Percentiles rank a stretch among this genome's conserved stretches.
These are phyloP conservation scores for Sporopachydermia quercuum DNA, from an alignment of 805 yeast genomes.

Conservation along the genomic window DNA sequence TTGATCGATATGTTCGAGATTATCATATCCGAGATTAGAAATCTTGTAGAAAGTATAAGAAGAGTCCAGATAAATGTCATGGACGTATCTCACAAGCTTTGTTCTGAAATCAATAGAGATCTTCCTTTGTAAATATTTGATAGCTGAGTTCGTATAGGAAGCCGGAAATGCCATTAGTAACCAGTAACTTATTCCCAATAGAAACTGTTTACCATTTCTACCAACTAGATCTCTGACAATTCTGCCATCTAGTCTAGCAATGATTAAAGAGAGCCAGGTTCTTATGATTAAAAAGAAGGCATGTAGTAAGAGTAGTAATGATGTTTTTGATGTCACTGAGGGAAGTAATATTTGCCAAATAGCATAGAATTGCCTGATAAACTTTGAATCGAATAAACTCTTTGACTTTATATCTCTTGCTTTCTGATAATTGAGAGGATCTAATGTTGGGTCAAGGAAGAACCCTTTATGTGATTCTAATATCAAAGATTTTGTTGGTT, in stretches of 20 bases:
- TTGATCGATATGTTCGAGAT: conserved; percentile 62
- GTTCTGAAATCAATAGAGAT: conserved; percentile 76
- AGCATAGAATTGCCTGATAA: conserved; percentile 56
- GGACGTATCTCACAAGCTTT: conserved; percentile 69
- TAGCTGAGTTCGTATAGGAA: conserved; percentile 80
- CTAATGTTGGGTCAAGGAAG: conserved; percentile 10
- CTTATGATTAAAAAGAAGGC: conserved; percentile 61
- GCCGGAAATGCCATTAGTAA: conserved; percentile 85
- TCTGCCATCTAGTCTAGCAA: conserved; percentile 85
- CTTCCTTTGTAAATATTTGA: conserved; percentile 62
- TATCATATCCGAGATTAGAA: conserved; percentile 33
- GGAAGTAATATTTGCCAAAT: conserved; percentile 81
- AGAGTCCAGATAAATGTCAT: conserved; percentile 75
- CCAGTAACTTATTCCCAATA: conserved; percentile 75
- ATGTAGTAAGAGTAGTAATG: conserved; percentile 52
- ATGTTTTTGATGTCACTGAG: conserved; percentile 47
- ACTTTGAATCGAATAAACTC: conserved; percentile 45
- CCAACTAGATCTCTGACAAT: conserved; percentile 80
- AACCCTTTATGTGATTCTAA: conserved; percentile 17
- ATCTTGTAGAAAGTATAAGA: conserved; percentile 73
- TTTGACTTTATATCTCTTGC: conserved; percentile 11
- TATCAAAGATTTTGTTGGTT: conserved; percentile 15
- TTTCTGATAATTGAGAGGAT: conserved; percentile 3
- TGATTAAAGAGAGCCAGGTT: conserved; percentile 75
- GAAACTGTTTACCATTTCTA: conserved; percentile 59